Evolutionary conservation across 2,329 filamentous ascomycete genomes (phyloP).

Genomic region (Penicillium corylophilum): DNA sequence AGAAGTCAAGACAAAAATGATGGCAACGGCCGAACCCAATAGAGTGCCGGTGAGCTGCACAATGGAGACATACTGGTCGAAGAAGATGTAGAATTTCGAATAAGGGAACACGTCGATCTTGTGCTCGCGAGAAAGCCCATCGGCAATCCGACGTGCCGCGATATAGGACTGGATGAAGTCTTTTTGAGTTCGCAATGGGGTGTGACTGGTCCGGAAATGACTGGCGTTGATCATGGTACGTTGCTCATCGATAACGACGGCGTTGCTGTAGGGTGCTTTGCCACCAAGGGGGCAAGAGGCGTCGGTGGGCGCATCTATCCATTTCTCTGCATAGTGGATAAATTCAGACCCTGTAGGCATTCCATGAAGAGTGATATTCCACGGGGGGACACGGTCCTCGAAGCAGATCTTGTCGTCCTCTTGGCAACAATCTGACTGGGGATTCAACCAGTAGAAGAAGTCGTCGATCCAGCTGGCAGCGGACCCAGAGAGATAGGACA

Average conservation of each 20-base stretch:
- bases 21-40: constrained; percentile 76
- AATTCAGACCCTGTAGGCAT: constrained; percentile 97
- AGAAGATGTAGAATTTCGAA: constrained; percentile 98
- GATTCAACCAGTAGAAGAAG: constrained; percentile 95
- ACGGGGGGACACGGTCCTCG: constrained; percentile 69
- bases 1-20: constrained; percentile 79
- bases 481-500: constrained; percentile 84
- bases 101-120: constrained; percentile 89
- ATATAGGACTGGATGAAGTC: constrained; percentile 93
- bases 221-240: constrained; percentile 70
- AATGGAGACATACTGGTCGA: constrained; percentile 91
- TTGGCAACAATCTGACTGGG: constrained; percentile 73
- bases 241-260: constrained; percentile 73
- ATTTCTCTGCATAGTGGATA: constrained; percentile 77
- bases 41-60: constrained; percentile 75
- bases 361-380: constrained; percentile 84
- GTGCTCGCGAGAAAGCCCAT: constrained; percentile 69
- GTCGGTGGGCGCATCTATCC: constrained; percentile 75
- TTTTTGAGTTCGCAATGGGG: constrained; percentile 77
- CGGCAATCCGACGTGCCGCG: constrained; percentile 81
- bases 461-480: constrained; percentile 97
- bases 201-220: constrained; percentile 90
- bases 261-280: constrained; percentile 79
- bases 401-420: constrained; percentile 75
- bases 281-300: constrained; percentile 86